Percentiles rank a stretch among this genome's conserved stretches.
Conservation (phyloP, 2,329 filamentous ascomycete species). For the Pyrenochaeta sp. region DNA sequence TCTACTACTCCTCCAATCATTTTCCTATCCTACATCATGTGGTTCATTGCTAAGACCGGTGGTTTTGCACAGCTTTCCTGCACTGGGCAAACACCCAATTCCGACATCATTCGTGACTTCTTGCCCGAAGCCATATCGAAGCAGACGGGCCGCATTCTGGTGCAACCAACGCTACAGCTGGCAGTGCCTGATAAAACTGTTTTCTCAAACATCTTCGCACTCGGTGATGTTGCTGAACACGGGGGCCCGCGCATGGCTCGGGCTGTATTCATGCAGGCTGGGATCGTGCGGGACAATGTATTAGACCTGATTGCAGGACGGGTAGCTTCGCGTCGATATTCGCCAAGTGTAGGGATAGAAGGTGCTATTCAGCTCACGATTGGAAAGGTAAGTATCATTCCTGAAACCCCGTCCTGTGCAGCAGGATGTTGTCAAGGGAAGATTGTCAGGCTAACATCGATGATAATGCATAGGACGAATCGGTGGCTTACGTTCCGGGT, state of each 20-base stretch:
- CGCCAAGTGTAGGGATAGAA: background rate
- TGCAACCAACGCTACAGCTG: constrained; percentile 67
- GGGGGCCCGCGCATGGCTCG: constrained; percentile 63
- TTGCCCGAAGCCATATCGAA: constrained; percentile 56
- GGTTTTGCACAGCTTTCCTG: constrained; percentile 45
- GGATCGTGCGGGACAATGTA: constrained; percentile 16
- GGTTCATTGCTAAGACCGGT: background rate
- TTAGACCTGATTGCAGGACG: background rate
- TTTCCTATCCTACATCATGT: background rate
- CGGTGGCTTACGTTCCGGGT: background rate
- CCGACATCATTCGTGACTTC: constrained; percentile 56
- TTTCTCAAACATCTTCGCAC: constrained; percentile 65
- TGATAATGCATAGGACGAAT: background rate
- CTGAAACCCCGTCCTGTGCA: background rate
- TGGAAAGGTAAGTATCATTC: background rate
- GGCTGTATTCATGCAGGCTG: constrained; percentile 63
- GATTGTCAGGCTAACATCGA: background rate
- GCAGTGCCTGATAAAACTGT: constrained; percentile 45
- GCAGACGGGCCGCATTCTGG: constrained; percentile 60
- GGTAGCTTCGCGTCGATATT: background rate
- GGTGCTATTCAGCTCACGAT: background rate
- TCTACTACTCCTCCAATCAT: background rate
- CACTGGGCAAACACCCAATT: constrained; percentile 67
- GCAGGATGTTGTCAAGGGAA: background rate
- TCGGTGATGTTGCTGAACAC: constrained; percentile 69